phyloP scores from a whole-genome alignment of 2,329 filamentous ascomycete species.

The Ceratocystis colombiana region DNA sequence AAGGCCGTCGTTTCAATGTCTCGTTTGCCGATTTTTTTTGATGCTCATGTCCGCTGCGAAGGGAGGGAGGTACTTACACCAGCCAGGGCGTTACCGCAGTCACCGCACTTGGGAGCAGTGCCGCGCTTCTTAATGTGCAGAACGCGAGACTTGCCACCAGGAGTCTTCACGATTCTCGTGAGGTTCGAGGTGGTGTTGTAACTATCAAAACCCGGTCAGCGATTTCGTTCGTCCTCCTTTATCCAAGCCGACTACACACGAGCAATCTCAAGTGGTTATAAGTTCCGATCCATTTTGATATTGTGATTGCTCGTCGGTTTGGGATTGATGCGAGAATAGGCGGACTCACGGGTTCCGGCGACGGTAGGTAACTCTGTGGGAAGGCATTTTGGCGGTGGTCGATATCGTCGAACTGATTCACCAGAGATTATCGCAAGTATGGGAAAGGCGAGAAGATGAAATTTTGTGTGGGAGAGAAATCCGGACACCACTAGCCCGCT shows the following conservation, averaged over 20 bases:
- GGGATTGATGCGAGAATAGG: slow-evolving; percentile 7
- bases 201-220: slow-evolving; percentile 38
- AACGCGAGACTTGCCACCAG: slow-evolving; percentile 87
- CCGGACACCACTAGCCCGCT: slow-evolving; percentile 25
- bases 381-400: slow-evolving; percentile 46
- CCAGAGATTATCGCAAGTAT: slow-evolving; percentile 27
- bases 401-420: slow-evolving; percentile 31
- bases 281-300: slow-evolving; percentile 24
- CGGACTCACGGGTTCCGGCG: slow-evolving; percentile 67
- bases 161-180: slow-evolving; percentile 90
- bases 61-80: slow-evolving; percentile 62
- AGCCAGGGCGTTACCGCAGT: slow-evolving; percentile 94
- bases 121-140: slow-evolving; percentile 99
- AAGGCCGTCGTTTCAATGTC: slow-evolving; percentile 2
- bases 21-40: slow-evolving; percentile 20
- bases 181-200: slow-evolving; percentile 99
- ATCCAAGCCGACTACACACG: slow-evolving; percentile 3
- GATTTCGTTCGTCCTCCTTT: slow-evolving; percentile 5
- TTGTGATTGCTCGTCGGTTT: neutral
- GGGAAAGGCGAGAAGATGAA: slow-evolving; percentile 31
- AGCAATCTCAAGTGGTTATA: slow-evolving; percentile 17
- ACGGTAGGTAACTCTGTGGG: slow-evolving; percentile 57
- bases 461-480: slow-evolving; percentile 36
- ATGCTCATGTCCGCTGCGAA: slow-evolving; percentile 26
- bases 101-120: slow-evolving; percentile 96